phyloP scores from a whole-genome alignment of 225 moss, liverwort and hornwort genomes.

The Marchantia paleacea region DNA sequence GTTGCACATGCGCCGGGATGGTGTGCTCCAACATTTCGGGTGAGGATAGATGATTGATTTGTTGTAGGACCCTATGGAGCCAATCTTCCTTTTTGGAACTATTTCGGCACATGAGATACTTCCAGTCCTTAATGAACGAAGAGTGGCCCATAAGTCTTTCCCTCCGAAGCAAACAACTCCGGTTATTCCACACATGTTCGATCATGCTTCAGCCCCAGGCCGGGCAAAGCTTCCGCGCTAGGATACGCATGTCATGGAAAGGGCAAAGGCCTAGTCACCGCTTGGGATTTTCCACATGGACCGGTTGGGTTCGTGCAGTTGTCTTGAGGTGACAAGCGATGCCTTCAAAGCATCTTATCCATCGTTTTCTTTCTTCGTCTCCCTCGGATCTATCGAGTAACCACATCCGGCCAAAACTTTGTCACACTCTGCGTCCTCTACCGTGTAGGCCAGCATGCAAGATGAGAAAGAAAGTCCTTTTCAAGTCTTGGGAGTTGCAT shows the following conservation, averaged over 20 bases:
- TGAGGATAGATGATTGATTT: background rate
- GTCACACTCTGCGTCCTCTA: background rate
- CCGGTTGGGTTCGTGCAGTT: background rate
- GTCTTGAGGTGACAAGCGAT: background rate
- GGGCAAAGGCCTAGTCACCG: background rate
- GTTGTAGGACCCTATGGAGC: background rate
- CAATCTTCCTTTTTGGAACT: background rate
- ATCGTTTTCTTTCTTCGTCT: background rate
- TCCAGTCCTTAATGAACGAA: background rate
- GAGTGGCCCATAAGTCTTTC: background rate
- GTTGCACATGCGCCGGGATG: background rate
- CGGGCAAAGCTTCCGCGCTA: background rate
- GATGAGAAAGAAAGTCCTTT: background rate
- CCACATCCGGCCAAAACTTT: background rate
- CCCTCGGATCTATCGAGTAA: background rate
- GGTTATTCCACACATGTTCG: background rate
- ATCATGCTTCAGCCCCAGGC: background rate
- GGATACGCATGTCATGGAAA: background rate
- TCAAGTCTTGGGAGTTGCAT: background rate
- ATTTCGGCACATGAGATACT: background rate
- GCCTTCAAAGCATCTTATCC: conserved; percentile 5
- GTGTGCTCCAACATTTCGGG: background rate
- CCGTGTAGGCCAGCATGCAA: background rate
- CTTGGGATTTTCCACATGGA: background rate
- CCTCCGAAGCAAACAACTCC: background rate